These are phyloP conservation scores for Pseudomonodictys pantanalensis DNA, from an alignment of 495 filamentous ascomycete genomes.

Conservation along the genomic window DNA sequence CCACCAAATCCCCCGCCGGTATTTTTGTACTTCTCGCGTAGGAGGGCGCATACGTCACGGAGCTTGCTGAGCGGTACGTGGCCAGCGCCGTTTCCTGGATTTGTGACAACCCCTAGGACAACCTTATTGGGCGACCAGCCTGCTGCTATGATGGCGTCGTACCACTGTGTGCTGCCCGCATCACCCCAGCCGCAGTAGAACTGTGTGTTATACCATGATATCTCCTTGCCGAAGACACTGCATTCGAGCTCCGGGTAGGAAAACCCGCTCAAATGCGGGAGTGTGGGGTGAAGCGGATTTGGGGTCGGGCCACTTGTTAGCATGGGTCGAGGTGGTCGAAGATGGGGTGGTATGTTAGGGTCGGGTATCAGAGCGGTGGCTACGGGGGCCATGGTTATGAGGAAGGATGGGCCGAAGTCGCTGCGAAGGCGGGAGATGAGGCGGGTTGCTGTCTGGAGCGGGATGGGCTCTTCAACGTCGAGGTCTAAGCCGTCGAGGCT, in stretches of 20 bases:
- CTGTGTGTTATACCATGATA: constrained; percentile 47
- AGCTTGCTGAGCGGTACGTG: constrained; percentile 33
- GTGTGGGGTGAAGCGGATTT: constrained; percentile 25
- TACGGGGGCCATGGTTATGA: constrained; percentile 47
- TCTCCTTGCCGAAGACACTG: constrained; percentile 34
- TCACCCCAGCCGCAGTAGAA: constrained; percentile 49
- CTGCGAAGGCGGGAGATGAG: constrained; percentile 42
- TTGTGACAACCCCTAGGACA: constrained; percentile 45
- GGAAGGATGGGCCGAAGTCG: constrained; percentile 47
- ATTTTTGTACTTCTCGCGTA: constrained; percentile 29
- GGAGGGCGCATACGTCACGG: constrained; percentile 7
- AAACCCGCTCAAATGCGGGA: constrained; percentile 46
- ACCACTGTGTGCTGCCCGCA: constrained; percentile 36
- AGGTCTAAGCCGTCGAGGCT: constrained; percentile 46
- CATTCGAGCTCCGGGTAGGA: constrained; percentile 42
- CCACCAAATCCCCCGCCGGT: constrained; percentile 45
- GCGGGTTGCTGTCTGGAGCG: constrained; percentile 35
- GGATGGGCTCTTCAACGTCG: constrained; percentile 43
- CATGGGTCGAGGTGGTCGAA: constrained; percentile 12
- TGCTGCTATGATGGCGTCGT: constrained; percentile 40
- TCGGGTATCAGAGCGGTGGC: constrained; percentile 43
- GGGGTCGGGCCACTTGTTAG: constrained; percentile 10
- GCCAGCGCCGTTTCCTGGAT: constrained; percentile 41
- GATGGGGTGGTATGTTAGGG: constrained; percentile 14
- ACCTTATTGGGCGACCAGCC: constrained; percentile 45